These are phyloP conservation scores for Physaria fendleri DNA, from an alignment of 345 rosid genomes.

Conservation along the genomic window DNA sequence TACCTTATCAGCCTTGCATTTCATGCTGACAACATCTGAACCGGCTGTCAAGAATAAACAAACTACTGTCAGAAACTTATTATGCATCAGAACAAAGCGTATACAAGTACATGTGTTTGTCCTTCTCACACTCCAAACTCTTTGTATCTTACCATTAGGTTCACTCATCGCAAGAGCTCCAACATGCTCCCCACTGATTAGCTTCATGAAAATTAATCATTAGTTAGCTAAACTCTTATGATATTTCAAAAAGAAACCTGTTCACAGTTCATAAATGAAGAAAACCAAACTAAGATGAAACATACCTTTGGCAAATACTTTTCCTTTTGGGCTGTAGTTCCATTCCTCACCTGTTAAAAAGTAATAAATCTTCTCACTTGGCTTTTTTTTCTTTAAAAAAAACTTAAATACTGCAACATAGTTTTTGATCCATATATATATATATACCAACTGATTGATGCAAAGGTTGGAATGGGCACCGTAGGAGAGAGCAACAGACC, in stretches of 20 bases:
- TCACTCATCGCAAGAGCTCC: conserved; percentile 99
- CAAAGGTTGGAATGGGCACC: conserved; percentile 96
- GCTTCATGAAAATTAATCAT: conserved; percentile 47
- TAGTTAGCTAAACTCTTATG: neutral
- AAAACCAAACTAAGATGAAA: too few species aligned
- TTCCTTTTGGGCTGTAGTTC: conserved; percentile 64
- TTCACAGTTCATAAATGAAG: neutral
- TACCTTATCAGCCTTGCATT: conserved; percentile 85
- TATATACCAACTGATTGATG: conserved; percentile 86
- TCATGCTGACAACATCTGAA: conserved; percentile 94
- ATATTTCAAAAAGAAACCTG: neutral
- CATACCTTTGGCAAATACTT: conserved; percentile 87
- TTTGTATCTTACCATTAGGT: conserved; percentile 69
- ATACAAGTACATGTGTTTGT: neutral
- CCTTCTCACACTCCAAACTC: neutral
- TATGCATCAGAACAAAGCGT: neutral
- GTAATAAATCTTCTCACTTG: neutral
- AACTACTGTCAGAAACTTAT: neutral
- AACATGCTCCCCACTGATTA: conserved; percentile 88
- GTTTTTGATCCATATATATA: neutral
- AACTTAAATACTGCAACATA: neutral
- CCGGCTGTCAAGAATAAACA: conserved; percentile 53
- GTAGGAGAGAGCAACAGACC: conserved; percentile 83
- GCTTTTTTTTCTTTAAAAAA: too few species aligned
- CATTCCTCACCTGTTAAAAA: conserved; percentile 71